Evolutionary conservation across 1,284 basidiomycete species (phyloP).

Genomic region (Rhodotorula mucilaginosa): DNA sequence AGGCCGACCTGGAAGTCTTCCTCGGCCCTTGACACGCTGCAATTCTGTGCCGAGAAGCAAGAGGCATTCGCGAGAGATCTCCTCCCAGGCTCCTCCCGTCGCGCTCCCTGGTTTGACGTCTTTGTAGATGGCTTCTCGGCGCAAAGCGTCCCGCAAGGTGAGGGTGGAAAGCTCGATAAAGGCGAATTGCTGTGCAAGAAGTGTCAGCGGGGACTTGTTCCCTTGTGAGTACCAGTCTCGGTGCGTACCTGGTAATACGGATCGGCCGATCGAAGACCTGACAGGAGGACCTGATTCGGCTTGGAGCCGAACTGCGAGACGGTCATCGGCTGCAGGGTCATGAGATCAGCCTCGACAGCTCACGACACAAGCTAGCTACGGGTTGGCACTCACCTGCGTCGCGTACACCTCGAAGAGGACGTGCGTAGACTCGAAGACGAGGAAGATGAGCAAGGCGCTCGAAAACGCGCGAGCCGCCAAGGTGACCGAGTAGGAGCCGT

Average conservation of each 20-base stretch:
- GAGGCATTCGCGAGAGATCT: constrained; percentile 61
- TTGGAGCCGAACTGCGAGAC: constrained; percentile 40
- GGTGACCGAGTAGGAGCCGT: constrained; percentile 34
- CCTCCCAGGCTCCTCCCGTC: constrained; percentile 58
- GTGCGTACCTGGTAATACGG: constrained; percentile 46
- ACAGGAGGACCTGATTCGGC: constrained; percentile 53
- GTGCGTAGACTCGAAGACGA: constrained; percentile 30
- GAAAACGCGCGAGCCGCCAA: constrained; percentile 23
- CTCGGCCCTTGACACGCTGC: constrained; percentile 50
- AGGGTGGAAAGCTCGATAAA: constrained; percentile 46
- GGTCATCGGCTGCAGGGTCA: constrained; percentile 24
- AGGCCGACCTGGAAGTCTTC: constrained; percentile 15
- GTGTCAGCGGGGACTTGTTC: no score
- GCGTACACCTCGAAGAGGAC: constrained; percentile 39
- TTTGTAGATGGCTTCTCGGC: constrained; percentile 61
- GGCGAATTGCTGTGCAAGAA: constrained; percentile 45
- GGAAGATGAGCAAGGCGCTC: constrained; percentile 17
- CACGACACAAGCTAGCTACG: accelerated
- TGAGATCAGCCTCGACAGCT: background rate
- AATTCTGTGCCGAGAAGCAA: constrained; percentile 65
- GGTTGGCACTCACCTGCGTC: constrained; percentile 27
- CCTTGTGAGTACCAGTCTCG: background rate
- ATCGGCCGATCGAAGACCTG: constrained; percentile 55
- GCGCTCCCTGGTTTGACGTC: constrained; percentile 61
- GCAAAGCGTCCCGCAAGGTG: constrained; percentile 48